These are phyloP conservation scores for Nothopassalora personata DNA, from an alignment of 2,329 filamentous ascomycete genomes.

Conservation along the genomic window DNA sequence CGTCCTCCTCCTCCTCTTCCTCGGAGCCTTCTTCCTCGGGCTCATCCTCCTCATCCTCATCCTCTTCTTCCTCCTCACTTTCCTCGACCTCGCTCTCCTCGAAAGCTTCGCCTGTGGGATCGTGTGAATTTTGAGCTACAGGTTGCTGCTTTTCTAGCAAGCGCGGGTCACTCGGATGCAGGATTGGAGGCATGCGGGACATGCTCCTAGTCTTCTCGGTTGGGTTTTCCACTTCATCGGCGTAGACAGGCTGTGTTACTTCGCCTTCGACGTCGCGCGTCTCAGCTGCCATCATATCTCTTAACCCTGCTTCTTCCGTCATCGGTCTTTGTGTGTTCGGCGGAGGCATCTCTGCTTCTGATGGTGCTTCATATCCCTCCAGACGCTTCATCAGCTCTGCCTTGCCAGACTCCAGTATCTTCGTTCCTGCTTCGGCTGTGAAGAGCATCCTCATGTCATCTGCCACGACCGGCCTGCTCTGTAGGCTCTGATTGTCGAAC, in stretches of 20 bases:
- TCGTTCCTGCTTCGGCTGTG: constrained; percentile 44
- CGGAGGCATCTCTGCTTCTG: constrained; percentile 3
- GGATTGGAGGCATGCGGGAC: constrained; percentile 14
- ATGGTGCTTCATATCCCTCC: constrained; percentile 39
- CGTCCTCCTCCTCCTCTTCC: constrained; percentile 43
- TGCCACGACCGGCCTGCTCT: constrained; percentile 20
- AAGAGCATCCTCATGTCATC: constrained; percentile 48
- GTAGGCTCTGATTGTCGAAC: constrained; percentile 18
- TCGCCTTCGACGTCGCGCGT: constrained; percentile 17
- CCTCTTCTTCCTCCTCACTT: constrained; percentile 1
- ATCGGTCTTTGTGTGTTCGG: background rate
- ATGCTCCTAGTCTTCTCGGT: constrained; percentile 20
- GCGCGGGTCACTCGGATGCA: constrained; percentile 10
- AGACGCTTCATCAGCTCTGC: constrained; percentile 48
- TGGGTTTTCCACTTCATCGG: constrained; percentile 4
- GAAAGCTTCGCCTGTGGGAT: background rate
- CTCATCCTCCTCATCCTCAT: constrained; percentile 9
- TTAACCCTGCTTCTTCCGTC: constrained; percentile 3
- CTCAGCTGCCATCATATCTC: constrained; percentile 3
- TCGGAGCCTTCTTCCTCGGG: constrained; percentile 15
- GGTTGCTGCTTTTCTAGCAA: constrained; percentile 3
- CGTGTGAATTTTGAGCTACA: background rate
- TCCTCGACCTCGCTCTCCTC: constrained; percentile 1
- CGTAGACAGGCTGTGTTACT: constrained; percentile 4
- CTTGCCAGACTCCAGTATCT: constrained; percentile 47